phyloP scores from a whole-genome alignment of 1,139 yeast species.

The Pichia sp. region DNA sequence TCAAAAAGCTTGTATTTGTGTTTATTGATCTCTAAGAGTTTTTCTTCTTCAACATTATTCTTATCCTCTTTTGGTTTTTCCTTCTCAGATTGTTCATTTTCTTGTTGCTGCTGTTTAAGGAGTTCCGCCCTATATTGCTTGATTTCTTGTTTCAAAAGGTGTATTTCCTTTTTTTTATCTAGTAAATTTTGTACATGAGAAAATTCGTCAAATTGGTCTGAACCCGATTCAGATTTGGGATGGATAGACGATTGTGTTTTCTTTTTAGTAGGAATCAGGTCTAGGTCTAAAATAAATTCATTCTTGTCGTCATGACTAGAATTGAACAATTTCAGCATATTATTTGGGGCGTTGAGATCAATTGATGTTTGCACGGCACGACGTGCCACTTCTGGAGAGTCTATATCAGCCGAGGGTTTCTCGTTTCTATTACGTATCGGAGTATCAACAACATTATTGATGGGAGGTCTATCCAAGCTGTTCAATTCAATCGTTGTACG shows the following conservation, averaged over 20 bases:
- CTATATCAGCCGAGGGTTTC: background rate
- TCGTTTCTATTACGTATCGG: conserved; percentile 4
- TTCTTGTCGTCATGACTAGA: background rate
- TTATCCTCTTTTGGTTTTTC: conserved; percentile 1
- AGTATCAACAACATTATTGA: background rate
- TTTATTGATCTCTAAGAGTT: conserved; percentile 46
- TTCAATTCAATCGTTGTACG: background rate
- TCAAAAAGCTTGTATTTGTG: conserved; percentile 71
- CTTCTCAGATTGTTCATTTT: conserved; percentile 7
- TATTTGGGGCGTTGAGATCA: background rate
- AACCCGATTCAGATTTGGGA: background rate
- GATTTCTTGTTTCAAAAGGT: conserved; percentile 18
- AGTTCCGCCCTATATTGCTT: conserved; percentile 18
- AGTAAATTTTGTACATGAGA: conserved; percentile 13
- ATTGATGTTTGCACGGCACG: background rate
- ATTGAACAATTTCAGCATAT: background rate
- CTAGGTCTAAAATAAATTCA: background rate
- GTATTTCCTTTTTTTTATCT: conserved; percentile 18
- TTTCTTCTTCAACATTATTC: background rate
- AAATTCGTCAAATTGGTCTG: conserved; percentile 4
- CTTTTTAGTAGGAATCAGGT: background rate
- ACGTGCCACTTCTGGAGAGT: conserved; percentile 15
- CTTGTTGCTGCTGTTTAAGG: conserved; percentile 11
- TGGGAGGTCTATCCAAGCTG: background rate
- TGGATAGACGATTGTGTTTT: background rate